Conservation (phyloP, 2,329 filamentous ascomycete genomes). For the Claviceps africana region DNA sequence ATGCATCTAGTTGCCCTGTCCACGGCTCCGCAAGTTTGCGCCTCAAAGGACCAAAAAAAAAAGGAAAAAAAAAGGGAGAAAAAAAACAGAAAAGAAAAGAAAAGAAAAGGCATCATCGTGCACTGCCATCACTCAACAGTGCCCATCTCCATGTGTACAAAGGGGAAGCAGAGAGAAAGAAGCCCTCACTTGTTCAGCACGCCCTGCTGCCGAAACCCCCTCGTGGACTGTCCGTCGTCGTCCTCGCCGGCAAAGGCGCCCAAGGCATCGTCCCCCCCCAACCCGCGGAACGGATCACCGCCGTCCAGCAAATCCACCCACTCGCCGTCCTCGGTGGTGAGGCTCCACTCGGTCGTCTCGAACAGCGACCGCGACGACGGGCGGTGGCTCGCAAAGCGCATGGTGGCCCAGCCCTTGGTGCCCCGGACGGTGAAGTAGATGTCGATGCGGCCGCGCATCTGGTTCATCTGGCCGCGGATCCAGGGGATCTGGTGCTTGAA, state of each 20-base stretch:
- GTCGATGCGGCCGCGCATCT: conserved; percentile 81
- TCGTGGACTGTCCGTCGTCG: conserved; percentile 20
- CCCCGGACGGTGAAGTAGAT: conserved; percentile 80
- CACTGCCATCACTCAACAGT: too few relatives aligned
- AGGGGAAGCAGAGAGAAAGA: too few relatives aligned
- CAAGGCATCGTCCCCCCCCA: conserved; percentile 25
- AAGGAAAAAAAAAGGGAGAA: too few relatives aligned
- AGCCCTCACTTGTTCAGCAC: conserved; percentile 18
- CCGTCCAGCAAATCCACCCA: conserved; percentile 62
- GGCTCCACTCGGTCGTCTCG: conserved; percentile 80
- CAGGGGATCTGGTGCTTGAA: conserved; percentile 67
- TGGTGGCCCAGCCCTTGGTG: conserved; percentile 52
- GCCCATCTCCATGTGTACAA: background rate
- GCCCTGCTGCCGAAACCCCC: conserved; percentile 38
- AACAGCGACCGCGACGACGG: conserved; percentile 50
- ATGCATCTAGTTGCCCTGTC: background rate
- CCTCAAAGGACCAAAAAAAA: background rate
- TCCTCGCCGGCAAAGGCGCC: conserved; percentile 13
- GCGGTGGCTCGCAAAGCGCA: conserved; percentile 68
- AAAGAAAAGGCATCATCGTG: too few relatives aligned
- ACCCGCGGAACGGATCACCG: conserved; percentile 51
- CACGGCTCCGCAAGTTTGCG: background rate
- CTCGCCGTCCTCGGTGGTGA: conserved; percentile 49
- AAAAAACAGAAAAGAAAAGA: background rate
- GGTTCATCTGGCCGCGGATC: conserved; percentile 82